Evolutionary conservation across 768 basidiomycete species (phyloP).

Genomic region (Suillus ampliporus): DNA sequence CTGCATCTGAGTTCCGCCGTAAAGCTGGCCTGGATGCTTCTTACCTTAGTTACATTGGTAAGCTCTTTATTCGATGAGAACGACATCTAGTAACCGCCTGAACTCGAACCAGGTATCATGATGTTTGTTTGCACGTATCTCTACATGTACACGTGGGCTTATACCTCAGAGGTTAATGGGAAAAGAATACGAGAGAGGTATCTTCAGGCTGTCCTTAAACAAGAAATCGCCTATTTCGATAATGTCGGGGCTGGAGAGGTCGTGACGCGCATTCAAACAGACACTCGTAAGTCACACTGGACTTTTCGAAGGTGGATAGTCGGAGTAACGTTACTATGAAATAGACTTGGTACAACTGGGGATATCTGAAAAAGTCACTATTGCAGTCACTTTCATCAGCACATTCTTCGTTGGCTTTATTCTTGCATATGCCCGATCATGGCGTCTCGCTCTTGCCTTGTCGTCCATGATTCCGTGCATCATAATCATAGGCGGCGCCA

Average conservation of each 20-base stretch:
- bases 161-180: slow-evolving; percentile 50
- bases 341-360: slow-evolving; percentile 56
- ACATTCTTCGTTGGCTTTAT: slow-evolving; percentile 58
- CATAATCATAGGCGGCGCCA: slow-evolving; percentile 44
- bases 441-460: slow-evolving; percentile 57
- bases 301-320: background rate
- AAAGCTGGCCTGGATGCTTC: slow-evolving; percentile 42
- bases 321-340: background rate
- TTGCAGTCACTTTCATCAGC: slow-evolving; percentile 41
- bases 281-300: slow-evolving; percentile 19
- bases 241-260: slow-evolving; percentile 60
- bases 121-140: slow-evolving; percentile 50
- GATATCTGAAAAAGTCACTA: slow-evolving; percentile 56
- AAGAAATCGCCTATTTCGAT: slow-evolving; percentile 54
- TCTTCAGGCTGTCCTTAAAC: slow-evolving; percentile 51
- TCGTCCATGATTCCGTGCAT: slow-evolving; percentile 58
- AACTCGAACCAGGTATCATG: slow-evolving; percentile 43
- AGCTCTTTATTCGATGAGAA: slow-evolving; percentile 25
- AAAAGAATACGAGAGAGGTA: slow-evolving; percentile 57
- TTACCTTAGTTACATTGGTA: slow-evolving; percentile 44
- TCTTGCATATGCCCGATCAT: slow-evolving; percentile 42
- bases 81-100: background rate
- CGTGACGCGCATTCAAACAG: slow-evolving; percentile 51
- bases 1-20: slow-evolving; percentile 26
- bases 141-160: slow-evolving; percentile 44